Conservation (phyloP, 352 stramenopile species). For the Phytophthora constricta region DNA sequence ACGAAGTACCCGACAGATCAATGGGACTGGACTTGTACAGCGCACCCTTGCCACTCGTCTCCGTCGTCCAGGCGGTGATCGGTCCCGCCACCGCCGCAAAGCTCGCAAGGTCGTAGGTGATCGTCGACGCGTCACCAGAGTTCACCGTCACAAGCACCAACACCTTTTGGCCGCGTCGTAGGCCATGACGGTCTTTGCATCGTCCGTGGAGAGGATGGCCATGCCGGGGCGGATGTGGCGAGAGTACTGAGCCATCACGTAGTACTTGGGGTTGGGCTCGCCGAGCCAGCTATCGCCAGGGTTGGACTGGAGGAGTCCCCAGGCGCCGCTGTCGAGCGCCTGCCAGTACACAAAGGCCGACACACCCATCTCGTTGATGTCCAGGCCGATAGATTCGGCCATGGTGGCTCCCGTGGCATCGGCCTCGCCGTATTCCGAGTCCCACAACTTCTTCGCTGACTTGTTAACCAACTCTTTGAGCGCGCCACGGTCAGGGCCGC, state of each 20-base stretch:
- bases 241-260: constrained; percentile 61
- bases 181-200: constrained; percentile 49
- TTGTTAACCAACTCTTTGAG: constrained; percentile 43
- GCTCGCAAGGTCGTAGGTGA: constrained; percentile 51
- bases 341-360: constrained; percentile 72
- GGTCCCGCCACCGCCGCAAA: constrained; percentile 36
- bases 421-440: constrained; percentile 63
- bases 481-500: constrained; percentile 40
- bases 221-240: constrained; percentile 63
- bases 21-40: constrained; percentile 41
- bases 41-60: constrained; percentile 43
- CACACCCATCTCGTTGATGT: constrained; percentile 68
- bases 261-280: constrained; percentile 55
- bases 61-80: constrained; percentile 51
- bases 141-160: constrained; percentile 61
- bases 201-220: constrained; percentile 49
- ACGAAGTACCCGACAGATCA: constrained; percentile 19
- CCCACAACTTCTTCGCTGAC: constrained; percentile 54
- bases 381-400: constrained; percentile 59
- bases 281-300: constrained; percentile 51
- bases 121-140: constrained; percentile 33
- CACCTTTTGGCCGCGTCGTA: constrained; percentile 46
- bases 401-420: constrained; percentile 60
- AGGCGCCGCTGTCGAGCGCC: constrained; percentile 55
- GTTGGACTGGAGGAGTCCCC: constrained; percentile 46